These are phyloP conservation scores for Aspergillus neotritici DNA, from an alignment of 2,329 filamentous ascomycete genomes.

Conservation along the genomic window DNA sequence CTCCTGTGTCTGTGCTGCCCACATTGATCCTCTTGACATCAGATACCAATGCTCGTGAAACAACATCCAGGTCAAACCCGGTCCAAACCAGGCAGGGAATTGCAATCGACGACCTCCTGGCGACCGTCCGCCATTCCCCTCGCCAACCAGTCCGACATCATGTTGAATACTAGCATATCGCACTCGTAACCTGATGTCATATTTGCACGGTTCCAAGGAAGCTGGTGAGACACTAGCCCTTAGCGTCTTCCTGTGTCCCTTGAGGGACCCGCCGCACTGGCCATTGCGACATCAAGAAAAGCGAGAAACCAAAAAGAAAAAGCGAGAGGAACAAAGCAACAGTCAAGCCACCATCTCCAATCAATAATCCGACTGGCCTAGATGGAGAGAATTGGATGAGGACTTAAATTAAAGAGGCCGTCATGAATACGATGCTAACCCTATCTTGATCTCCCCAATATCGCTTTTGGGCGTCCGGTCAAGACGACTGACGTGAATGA, in stretches of 20 bases:
- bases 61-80: neutral
- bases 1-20: conserved; percentile 4
- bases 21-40: conserved; percentile 1
- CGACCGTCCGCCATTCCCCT: neutral
- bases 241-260: neutral
- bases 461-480: too few relatives aligned
- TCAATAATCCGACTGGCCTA: too few relatives aligned
- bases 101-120: neutral
- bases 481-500: too few relatives aligned
- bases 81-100: too few relatives aligned
- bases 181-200: conserved; percentile 3
- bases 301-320: too few relatives aligned
- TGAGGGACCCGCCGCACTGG: neutral
- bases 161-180: neutral
- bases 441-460: too few relatives aligned
- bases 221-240: neutral
- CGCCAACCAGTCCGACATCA: neutral
- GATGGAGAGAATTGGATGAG: too few relatives aligned
- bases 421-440: too few relatives aligned
- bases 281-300: too few relatives aligned
- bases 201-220: conserved; percentile 2
- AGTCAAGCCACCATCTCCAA: too few relatives aligned
- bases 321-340: too few relatives aligned
- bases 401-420: too few relatives aligned
- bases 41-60: neutral